phyloP scores from a whole-genome alignment of 495 filamentous ascomycete genomes.

The Xylaria longipes region DNA sequence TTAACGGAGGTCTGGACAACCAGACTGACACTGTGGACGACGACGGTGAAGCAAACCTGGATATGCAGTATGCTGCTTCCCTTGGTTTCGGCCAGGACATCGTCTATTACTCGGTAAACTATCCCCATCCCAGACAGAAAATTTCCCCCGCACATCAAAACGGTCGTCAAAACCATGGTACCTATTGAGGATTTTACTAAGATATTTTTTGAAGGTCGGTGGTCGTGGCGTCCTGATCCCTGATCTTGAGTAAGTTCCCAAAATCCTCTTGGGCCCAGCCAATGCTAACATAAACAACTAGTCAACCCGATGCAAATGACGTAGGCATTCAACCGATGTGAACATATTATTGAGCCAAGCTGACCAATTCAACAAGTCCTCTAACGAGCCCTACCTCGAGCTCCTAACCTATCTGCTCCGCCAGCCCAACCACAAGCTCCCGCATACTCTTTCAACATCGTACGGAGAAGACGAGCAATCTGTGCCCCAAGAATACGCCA shows the following conservation, averaged over 20 bases:
- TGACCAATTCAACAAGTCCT: conserved; percentile 35
- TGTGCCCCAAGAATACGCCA: conserved; percentile 69
- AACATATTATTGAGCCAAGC: conserved; percentile 23
- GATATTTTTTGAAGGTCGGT: too few relatives aligned
- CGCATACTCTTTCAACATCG: conserved; percentile 75
- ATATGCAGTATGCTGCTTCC: conserved; percentile 72
- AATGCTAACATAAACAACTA: conserved; percentile 25
- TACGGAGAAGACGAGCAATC: conserved; percentile 85
- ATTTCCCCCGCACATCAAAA: neutral
- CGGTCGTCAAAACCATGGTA: too few relatives aligned
- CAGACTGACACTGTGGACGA: conserved; percentile 47
- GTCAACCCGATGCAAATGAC: conserved; percentile 31
- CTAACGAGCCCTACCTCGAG: conserved; percentile 80
- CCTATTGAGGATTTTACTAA: too few relatives aligned
- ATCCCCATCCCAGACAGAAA: neutral
- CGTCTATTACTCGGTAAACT: conserved; percentile 43
- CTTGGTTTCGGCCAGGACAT: conserved; percentile 55
- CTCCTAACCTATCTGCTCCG: conserved; percentile 64
- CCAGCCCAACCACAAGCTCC: conserved; percentile 60
- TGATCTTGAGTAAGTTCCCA: conserved; percentile 46
- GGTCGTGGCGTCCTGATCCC: conserved; percentile 45
- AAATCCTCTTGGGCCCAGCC: neutral
- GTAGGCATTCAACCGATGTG: conserved; percentile 21
- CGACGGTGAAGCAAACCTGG: conserved; percentile 74
- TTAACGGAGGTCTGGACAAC: conserved; percentile 67